Evolutionary conservation across 257 asterid species (phyloP).

Genomic region (Schizonepeta tenuifolia): DNA sequence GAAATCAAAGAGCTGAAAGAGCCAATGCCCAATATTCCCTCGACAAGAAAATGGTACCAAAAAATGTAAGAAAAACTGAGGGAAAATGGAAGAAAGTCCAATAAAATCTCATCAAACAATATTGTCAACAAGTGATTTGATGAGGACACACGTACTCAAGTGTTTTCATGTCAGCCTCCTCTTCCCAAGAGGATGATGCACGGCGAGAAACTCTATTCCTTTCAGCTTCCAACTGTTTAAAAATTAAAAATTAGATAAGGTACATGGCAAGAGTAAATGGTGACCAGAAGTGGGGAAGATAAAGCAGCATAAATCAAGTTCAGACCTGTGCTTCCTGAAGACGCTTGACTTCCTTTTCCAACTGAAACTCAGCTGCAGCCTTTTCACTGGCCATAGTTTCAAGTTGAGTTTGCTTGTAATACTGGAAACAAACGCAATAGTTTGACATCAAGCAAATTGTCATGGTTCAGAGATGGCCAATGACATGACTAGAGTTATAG

Average conservation of each 20-base stretch:
- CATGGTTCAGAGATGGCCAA: constrained; percentile 27
- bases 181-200: constrained; percentile 94
- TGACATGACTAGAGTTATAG: constrained; percentile 28
- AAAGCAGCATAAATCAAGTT: constrained; percentile 31
- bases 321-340: constrained; percentile 82
- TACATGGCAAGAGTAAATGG: constrained; percentile 12
- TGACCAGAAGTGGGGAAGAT: constrained; percentile 2
- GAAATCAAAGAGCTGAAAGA: constrained; percentile 13
- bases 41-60: not conserved
- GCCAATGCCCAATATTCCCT: not conserved
- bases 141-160: constrained; percentile 79
- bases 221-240: constrained; percentile 85
- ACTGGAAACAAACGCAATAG: constrained; percentile 53
- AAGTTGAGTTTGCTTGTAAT: constrained; percentile 97
- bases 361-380: constrained; percentile 99
- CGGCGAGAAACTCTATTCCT: constrained; percentile 84
- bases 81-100: constrained; percentile 7
- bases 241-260: constrained; percentile 25
- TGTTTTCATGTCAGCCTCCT: constrained; percentile 86
- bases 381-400: constrained; percentile 99
- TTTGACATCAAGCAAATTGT: constrained; percentile 33
- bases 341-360: constrained; percentile 95
- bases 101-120: constrained; percentile 24
- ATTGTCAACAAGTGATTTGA: constrained; percentile 21
- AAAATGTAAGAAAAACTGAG: not conserved